These are phyloP conservation scores for Trichophyton schoenleinii DNA, from an alignment of 2,329 filamentous ascomycete species.

Conservation along the genomic window DNA sequence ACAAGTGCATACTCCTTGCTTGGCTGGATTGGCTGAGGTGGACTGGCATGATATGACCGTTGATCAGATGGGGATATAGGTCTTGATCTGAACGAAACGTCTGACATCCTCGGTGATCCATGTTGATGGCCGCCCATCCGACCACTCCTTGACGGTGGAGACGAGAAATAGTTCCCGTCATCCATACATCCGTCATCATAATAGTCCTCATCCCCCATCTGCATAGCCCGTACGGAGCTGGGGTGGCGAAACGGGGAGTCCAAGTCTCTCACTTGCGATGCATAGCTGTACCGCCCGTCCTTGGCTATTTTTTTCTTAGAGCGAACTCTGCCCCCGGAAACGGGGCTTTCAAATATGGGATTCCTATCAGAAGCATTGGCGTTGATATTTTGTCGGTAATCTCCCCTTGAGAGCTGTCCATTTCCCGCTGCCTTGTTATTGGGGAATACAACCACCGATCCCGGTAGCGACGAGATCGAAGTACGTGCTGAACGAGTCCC, in stretches of 20 bases:
- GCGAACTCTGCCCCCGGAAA: neutral
- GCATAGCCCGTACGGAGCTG: slow-evolving; percentile 32
- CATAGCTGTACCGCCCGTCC: slow-evolving; percentile 14
- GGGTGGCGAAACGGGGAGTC: slow-evolving; percentile 32
- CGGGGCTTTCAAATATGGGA: neutral
- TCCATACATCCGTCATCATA: slow-evolving; percentile 24
- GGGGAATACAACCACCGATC: slow-evolving; percentile 26
- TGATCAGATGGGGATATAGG: slow-evolving; percentile 23
- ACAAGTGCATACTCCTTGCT: slow-evolving; percentile 45
- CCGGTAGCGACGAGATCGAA: slow-evolving; percentile 31
- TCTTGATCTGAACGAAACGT: slow-evolving; percentile 23
- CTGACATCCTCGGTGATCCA: slow-evolving; percentile 17
- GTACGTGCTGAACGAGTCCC: slow-evolving; percentile 16
- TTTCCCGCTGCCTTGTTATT: neutral
- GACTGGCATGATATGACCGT: slow-evolving; percentile 25
- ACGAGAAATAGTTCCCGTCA: slow-evolving; percentile 27
- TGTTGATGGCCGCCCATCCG: slow-evolving; percentile 7
- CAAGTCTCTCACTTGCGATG: slow-evolving; percentile 23
- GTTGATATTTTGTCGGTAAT: neutral
- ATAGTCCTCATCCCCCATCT: slow-evolving; percentile 20
- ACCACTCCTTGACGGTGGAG: slow-evolving; percentile 17
- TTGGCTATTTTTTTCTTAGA: slow-evolving; percentile 13
- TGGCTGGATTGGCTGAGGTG: slow-evolving; percentile 16
- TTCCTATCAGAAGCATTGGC: neutral
- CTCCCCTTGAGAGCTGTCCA: neutral